Percentiles rank a stretch among this genome's conserved stretches.
Evolutionary conservation across 306 rosid genomes (phyloP).

Genomic region (Ziziphus jujuba): DNA sequence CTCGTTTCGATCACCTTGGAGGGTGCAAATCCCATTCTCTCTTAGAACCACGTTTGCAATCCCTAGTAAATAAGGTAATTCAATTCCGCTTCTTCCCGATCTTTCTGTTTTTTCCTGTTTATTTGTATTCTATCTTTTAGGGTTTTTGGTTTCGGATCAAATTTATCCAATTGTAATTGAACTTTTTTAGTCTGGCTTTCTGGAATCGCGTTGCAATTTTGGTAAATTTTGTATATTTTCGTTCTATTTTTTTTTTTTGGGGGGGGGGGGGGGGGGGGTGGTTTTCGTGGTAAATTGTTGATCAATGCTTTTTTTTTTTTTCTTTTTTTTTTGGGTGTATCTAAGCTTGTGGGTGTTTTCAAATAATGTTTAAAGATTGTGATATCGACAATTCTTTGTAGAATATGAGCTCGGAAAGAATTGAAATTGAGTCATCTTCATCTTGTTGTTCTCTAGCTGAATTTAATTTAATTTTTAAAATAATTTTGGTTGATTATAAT

Average conservation of each 20-base stretch:
- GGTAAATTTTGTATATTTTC: not conserved
- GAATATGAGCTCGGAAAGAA: not conserved
- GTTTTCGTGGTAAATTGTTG: too few relatives aligned
- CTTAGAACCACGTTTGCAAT: conserved; percentile 10
- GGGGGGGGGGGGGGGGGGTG: too few relatives aligned
- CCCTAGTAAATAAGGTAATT: conserved; percentile 21
- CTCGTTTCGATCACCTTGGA: conserved; percentile 9
- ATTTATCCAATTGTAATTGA: not conserved
- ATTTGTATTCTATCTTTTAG: not conserved
- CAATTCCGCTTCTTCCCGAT: conserved; percentile 12
- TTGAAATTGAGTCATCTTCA: not conserved
- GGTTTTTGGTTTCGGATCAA: conserved; percentile 5
- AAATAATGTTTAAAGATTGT: not conserved
- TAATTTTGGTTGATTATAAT: not conserved
- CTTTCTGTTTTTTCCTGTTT: not conserved
- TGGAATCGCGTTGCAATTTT: not conserved
- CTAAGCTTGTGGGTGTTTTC: not conserved
- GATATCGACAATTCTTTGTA: not conserved
- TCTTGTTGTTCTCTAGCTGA: not conserved
- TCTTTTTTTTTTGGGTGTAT: not conserved
- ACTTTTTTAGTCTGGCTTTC: not conserved
- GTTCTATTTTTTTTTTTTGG: too few relatives aligned
- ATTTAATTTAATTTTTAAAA: not conserved
- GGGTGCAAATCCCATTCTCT: conserved; percentile 8
- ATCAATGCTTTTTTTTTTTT: too few relatives aligned